Conservation (phyloP, 2,329 filamentous ascomycete genomes). For the Sporothrix schenckii region DNA sequence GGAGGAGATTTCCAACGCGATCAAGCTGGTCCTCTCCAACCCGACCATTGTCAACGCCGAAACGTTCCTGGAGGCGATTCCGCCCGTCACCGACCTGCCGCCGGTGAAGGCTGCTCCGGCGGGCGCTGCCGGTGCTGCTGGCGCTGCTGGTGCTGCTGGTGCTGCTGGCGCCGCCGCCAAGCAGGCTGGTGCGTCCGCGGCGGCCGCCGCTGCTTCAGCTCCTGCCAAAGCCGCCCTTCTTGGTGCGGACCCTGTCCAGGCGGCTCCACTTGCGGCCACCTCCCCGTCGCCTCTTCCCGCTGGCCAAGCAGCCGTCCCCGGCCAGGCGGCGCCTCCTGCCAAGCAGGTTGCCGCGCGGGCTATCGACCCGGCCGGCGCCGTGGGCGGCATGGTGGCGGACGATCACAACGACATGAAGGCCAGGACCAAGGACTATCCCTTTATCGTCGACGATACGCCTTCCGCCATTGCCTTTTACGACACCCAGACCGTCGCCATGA, state of each 20-base stretch:
- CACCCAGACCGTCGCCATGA: constrained; percentile 59
- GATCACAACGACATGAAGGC: constrained; percentile 32
- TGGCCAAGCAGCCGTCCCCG: not conserved
- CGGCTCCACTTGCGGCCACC: not conserved
- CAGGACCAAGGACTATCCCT: constrained; percentile 51
- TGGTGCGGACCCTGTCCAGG: not conserved
- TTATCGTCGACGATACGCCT: constrained; percentile 67
- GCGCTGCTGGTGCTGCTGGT: not conserved
- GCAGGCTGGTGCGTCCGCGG: not conserved
- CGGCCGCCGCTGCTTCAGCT: not conserved
- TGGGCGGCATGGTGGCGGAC: not conserved
- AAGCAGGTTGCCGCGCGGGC: constrained; percentile 29
- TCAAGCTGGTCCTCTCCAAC: constrained; percentile 63
- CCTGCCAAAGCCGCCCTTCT: not conserved
- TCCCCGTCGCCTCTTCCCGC: not conserved
- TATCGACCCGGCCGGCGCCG: not conserved
- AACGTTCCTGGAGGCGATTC: constrained; percentile 64
- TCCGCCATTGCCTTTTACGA: constrained; percentile 79
- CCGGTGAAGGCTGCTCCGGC: constrained; percentile 21
- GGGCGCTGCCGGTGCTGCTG: not conserved
- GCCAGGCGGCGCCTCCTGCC: constrained; percentile 1
- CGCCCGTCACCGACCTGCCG: constrained; percentile 38
- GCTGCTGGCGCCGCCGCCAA: not conserved
- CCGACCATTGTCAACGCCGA: constrained; percentile 60
- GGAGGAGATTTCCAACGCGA: constrained; percentile 62